Percentiles rank a stretch among this genome's conserved stretches.
These are phyloP conservation scores for Triticum turgidum DNA, from an alignment of 176 grass and related monocot species.

Conservation along the genomic window DNA sequence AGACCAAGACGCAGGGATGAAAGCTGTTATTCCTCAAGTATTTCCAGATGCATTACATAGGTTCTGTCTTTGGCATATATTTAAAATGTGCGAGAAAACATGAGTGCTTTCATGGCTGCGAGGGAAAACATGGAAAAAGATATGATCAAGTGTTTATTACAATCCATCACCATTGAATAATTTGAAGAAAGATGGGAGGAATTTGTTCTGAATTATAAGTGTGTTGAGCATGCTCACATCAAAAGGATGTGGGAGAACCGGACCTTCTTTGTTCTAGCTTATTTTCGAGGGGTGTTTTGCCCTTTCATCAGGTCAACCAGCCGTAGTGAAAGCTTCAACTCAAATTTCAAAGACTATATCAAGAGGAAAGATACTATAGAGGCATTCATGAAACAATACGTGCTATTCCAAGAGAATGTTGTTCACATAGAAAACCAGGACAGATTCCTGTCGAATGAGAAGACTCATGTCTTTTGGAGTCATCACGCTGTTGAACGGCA, in stretches of 20 bases:
- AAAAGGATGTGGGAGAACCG: neutral
- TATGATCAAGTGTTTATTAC: neutral
- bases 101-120: neutral
- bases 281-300: neutral
- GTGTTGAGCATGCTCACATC: neutral
- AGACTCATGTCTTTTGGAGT: neutral
- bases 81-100: neutral
- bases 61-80: conserved; percentile 9
- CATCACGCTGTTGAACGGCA: neutral
- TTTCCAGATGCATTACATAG: neutral
- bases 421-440: neutral
- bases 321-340: too few species aligned
- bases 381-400: neutral
- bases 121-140: neutral
- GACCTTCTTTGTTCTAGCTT: neutral
- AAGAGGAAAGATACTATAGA: neutral
- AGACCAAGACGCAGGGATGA: too few species aligned
- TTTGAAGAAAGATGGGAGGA: neutral
- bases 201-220: neutral
- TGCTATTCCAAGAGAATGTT: neutral
- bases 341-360: neutral
- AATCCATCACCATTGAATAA: neutral
- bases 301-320: neutral
- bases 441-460: neutral
- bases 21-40: too few species aligned